Base-by-base conservation (phyloP, 495 filamentous ascomycete genomes). In the Tuber aestivum region DNA sequence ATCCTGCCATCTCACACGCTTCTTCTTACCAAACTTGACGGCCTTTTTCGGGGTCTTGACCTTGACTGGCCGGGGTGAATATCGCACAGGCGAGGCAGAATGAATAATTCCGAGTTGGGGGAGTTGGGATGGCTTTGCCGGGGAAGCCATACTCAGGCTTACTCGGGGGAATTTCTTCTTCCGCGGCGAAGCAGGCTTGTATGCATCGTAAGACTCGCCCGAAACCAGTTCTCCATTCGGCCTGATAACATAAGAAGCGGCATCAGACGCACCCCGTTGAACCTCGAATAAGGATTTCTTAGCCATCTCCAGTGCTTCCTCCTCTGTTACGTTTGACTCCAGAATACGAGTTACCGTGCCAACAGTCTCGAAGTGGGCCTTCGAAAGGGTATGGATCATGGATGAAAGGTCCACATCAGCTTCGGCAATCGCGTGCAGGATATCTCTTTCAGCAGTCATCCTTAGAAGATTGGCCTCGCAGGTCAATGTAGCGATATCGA, bases 361-460 rank as follows among this genome's bases (percentile, higher is more conserved):
- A 72, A 97, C 89, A 4, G 93, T 92, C 82, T 98, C 95, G 80
- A 98, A 95, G 81, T 98, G 95, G 38, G 95, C 93, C 70, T 91
- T 90, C 12, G 97, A 88, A 65, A 98, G 88, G 9, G 92, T 87
- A 83, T 97, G 94, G 79, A 97, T 86, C 35, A 92, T 88, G 32
- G 87, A 90, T 16, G 90, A 89, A 84, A 97, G 92, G 48, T 92
- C 92, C 65, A 87, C 87, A 79, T 97, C 94, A 77, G 94, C 90
- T 56, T 97, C 94, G 27, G 92, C 82, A 41, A 98, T 89, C n/a
- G 90, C 90, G 14, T 88, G 84, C 74, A 94, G 87, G 3, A 90
- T 88, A 79, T 98, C 95, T 44, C 94, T 87, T 80, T 94, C 93
- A n/a, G 92, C 94, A 74, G 89, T 91, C 5, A 91, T 87, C 83